Base-by-base conservation (phyloP, 2,329 filamentous ascomycete species). In the Passalora sequoiae region DNA sequence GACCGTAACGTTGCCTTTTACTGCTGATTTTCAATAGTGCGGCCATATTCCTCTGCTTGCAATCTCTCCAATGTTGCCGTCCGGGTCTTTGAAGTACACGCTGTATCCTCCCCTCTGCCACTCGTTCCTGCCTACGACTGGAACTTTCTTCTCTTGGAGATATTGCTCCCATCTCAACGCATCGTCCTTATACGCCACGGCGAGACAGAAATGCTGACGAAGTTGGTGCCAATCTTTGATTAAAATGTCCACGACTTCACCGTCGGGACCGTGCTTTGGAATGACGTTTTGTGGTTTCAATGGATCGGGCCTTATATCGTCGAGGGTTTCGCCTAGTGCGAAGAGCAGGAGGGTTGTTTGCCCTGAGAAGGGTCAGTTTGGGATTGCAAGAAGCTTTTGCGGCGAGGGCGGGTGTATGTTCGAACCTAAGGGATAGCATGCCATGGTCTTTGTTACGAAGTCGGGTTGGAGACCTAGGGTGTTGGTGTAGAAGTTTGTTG, bases 51-150 rank as follows among this genome's bases (percentile, higher is more conserved):
- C 46, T 21, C 41, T 30, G 42, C 46, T 48, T 3, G 46, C 46
- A 24, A 48, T 44, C 27, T 48, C 46, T 9, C 46, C 46, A n/a
- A 44, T 32, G 39, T 48, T 37, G 3, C 46, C 46, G 33, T 48
- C 46, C 10, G 46, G 46, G 41, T 48, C 46, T 6, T 36, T 25
- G n/a, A 48, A 48, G 25, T 48, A 48, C 25, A 48, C 46, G 20
- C 41, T 44, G 42, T 48, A 48, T 13, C 46, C 46, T 16, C 46
- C 46, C 27, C 38, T 37, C 28, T 32, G 22, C 46, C 46, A 48
- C 22, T 44, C 41, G 38, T 44, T 48, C 13, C 35, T 44, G 4
- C 46, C 46, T 6, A 36, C 41, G 30, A 44, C 24, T 19, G 27
- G 22, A 7, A 46, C 43, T 1, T 28, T 38, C 3, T 40, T 17